These are phyloP conservation scores for Styphnolobium japonicum DNA, from an alignment of 306 rosid species.

Conservation along the genomic window DNA sequence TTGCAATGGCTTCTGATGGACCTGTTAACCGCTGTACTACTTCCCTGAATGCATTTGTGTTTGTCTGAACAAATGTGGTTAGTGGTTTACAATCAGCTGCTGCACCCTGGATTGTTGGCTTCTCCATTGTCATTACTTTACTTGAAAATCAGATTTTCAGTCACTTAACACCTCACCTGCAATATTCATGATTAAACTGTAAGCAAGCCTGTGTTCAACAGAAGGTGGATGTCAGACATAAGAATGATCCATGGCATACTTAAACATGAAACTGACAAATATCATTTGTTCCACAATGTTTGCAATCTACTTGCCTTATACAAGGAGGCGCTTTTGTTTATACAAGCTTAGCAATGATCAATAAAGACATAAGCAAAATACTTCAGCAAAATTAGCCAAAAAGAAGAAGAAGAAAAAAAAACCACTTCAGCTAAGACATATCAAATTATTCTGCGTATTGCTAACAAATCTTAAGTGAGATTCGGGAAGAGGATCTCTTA, in stretches of 20 bases:
- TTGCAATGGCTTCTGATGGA: constrained; percentile 40
- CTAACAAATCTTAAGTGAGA: constrained; percentile 1
- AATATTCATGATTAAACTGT: constrained; percentile 4
- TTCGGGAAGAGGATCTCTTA: not conserved
- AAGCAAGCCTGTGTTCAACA: not conserved
- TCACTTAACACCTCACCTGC: constrained; percentile 20
- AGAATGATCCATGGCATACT: constrained; percentile 7
- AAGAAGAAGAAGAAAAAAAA: not conserved
- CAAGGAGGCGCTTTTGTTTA: too few species aligned
- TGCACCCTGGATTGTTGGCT: constrained; percentile 28
- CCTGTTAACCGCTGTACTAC: constrained; percentile 82
- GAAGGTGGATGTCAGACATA: not conserved
- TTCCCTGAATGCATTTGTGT: constrained; percentile 63
- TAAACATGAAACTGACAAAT: not conserved
- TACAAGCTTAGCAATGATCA: too few species aligned
- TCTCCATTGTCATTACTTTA: constrained; percentile 44
- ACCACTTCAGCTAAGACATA: not conserved
- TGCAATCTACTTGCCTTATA: not conserved
- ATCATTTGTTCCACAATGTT: not conserved
- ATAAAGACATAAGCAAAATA: too few species aligned
- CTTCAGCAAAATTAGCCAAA: too few species aligned
- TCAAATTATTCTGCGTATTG: constrained; percentile 29
- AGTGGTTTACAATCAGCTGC: constrained; percentile 47
- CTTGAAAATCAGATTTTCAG: not conserved
- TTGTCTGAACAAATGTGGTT: constrained; percentile 78